Base-by-base conservation (phyloP, 768 basidiomycete species). In the Phanerodontia chrysosporium region DNA sequence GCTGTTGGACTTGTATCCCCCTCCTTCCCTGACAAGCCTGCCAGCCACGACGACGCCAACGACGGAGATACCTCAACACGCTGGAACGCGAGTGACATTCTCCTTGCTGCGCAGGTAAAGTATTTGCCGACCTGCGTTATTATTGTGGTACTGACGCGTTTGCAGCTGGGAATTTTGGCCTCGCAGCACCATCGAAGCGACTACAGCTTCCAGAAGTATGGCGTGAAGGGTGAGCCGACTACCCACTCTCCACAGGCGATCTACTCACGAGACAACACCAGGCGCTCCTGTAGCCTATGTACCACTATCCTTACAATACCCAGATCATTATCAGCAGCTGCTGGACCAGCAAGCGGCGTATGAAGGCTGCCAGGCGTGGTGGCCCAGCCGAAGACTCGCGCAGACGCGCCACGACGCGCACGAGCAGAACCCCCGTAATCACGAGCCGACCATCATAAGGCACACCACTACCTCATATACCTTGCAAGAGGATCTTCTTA, bases 161-260 rank as follows among this genome's bases (percentile, higher is more conserved):
- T 16, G 14, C 58, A 85, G 78, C 80, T 88, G 49, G 76, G 78
- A 1, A 72, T 67, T 2, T 74, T 92, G 18, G 87, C 88, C 2
- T 90, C 87, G 6, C 89, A 91, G 64, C 86, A 90, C 71, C 90
- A 91, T 64, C 55, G 67, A 57, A 87, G 85, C 73, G 83, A 86
- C 46, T 90, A 92, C 69, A 88, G 81, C 65, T 78, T 81, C 55
- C 70, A 83, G 25, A 90, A 90, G 70, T 85, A 83, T 59, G 90
- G 89, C 5, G 70, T 71, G 14, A 65, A 61, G 42, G 68, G 70
- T 71, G n/a, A 51, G 65, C 58, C 76, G 73, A 16, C 25, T 45
- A 29, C 61, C 66, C 61, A 45, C 12, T 42, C 29, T 16, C 16
- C 2, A n/a, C 22, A 14, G 29, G 49, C 29, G 49, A 30, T 42